phyloP scores from a whole-genome alignment of 805 yeast genomes.

The Tetrapisispora phaffii region DNA sequence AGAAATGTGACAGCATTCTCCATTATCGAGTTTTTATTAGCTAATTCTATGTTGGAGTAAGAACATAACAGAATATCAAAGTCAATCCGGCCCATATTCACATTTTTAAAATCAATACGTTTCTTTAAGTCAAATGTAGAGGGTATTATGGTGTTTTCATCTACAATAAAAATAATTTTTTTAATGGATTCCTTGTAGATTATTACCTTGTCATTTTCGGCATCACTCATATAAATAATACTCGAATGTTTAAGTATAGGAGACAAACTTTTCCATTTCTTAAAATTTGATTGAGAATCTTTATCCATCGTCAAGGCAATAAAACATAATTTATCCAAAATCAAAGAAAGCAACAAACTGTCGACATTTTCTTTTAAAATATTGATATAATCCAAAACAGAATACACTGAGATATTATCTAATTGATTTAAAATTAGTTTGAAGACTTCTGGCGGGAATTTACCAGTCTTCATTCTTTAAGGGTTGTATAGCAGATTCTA shows the following conservation, averaged over 20 bases:
- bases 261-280: background rate
- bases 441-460: background rate
- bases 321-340: background rate
- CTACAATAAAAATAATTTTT: background rate
- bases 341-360: background rate
- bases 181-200: background rate
- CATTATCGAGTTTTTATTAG: background rate
- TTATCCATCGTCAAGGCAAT: background rate
- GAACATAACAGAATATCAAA: background rate
- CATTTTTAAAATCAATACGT: background rate
- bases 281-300: background rate
- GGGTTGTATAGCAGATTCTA: background rate
- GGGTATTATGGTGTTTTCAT: background rate
- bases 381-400: constrained; percentile 1
- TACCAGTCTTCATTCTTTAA: background rate
- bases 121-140: background rate
- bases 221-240: background rate
- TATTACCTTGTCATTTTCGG: background rate
- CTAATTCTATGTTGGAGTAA: background rate
- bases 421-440: constrained; percentile 2
- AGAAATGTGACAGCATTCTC: background rate
- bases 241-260: background rate
- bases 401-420: background rate
- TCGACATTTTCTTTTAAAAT: background rate
- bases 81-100: background rate